Evolutionary conservation across 208 protist species (phyloP).

Genomic region (Jaenimonas drosophilae): DNA sequence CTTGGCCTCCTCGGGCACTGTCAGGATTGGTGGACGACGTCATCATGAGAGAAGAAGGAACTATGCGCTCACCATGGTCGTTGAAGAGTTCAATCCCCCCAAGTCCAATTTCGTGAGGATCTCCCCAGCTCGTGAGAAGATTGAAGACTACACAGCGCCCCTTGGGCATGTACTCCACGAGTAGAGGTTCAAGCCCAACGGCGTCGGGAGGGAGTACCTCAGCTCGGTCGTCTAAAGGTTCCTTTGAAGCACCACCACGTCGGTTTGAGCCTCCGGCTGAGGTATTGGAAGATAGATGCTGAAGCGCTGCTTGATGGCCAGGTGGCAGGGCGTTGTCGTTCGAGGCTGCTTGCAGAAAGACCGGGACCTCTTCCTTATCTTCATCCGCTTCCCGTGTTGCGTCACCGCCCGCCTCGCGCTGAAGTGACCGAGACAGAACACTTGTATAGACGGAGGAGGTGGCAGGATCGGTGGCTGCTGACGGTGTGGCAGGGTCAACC

Average conservation of each 20-base stretch:
- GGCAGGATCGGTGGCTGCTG: too few species aligned
- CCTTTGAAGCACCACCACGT: background rate
- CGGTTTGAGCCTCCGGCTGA: too few species aligned
- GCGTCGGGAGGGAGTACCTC: conserved; percentile 5
- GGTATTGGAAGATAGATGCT: too few species aligned
- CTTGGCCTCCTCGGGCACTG: too few species aligned
- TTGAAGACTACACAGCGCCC: conserved; percentile 55
- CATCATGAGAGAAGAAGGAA: conserved; percentile 4
- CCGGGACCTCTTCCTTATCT: too few species aligned
- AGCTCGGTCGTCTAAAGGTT: background rate
- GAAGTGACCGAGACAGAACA: too few species aligned
- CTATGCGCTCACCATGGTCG: conserved; percentile 37
- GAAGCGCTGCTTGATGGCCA: background rate
- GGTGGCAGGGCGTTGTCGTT: background rate
- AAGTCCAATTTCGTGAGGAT: conserved; percentile 83
- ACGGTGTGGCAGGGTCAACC: too few species aligned
- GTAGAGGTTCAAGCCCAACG: conserved; percentile 13
- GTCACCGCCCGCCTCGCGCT: too few species aligned
- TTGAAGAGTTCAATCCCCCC: conserved; percentile 89
- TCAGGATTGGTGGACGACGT: background rate
- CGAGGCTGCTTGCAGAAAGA: too few species aligned
- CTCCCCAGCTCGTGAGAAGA: conserved; percentile 82
- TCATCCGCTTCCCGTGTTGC: too few species aligned
- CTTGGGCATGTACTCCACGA: conserved; percentile 29
- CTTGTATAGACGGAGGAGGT: too few species aligned